Conservation (phyloP, 495 filamentous ascomycete species). For the Sabuloglossum arenarium region DNA sequence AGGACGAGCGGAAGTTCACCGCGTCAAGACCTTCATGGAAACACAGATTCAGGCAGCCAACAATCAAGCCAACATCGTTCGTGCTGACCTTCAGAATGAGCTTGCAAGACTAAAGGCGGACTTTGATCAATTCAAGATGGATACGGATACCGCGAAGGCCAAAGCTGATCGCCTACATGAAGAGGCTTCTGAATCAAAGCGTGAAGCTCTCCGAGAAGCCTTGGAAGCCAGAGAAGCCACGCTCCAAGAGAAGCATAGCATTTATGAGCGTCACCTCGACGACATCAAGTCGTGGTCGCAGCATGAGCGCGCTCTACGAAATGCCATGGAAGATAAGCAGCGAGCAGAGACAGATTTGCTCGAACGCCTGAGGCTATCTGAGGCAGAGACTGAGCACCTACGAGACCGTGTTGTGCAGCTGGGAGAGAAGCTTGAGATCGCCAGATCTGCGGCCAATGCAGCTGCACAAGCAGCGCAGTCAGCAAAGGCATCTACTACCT, state of each 20-base stretch:
- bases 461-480: slow-evolving; percentile 66
- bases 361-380: slow-evolving; percentile 38
- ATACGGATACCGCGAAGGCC: slow-evolving; percentile 51
- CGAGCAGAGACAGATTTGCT: slow-evolving; percentile 42
- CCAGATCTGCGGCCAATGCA: slow-evolving; percentile 73
- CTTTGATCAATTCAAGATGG: slow-evolving; percentile 47
- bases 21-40: slow-evolving; percentile 56
- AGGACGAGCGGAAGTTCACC: slow-evolving; percentile 53
- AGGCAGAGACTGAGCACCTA: slow-evolving; percentile 58
- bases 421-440: slow-evolving; percentile 75
- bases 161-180: slow-evolving; percentile 60
- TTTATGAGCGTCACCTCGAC: slow-evolving; percentile 51
- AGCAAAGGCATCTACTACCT: slow-evolving; percentile 25
- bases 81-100: slow-evolving; percentile 56
- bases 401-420: slow-evolving; percentile 64
- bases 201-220: slow-evolving; percentile 29
- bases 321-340: slow-evolving; percentile 49
- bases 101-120: slow-evolving; percentile 43
- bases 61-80: slow-evolving; percentile 59
- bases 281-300: slow-evolving; percentile 37
- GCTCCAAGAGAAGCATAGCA: slow-evolving; percentile 43
- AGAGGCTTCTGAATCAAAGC: slow-evolving; percentile 37
- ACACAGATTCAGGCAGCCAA: slow-evolving; percentile 62
- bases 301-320: slow-evolving; percentile 51
- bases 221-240: slow-evolving; percentile 37